Evolutionary conservation across 352 stramenopile genomes (phyloP), one percentile per base, ranked within the genome.

Genomic region (Pythium phragmitis): DNA sequence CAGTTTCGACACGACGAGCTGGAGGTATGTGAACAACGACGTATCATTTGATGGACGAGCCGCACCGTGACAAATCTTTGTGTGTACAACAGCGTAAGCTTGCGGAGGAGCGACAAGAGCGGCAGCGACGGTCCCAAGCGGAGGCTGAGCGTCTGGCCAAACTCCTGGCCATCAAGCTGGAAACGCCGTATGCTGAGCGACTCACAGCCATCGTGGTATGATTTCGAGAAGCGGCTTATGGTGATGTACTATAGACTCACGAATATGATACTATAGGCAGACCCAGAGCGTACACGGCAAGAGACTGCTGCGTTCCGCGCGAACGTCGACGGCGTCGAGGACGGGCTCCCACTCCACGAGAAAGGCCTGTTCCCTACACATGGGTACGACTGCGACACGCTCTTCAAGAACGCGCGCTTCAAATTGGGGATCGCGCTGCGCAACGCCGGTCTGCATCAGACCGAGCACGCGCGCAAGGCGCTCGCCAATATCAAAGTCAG

Each of bases 331-430:
- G 82, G 79, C 26, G 74, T 74, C 8, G 76, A 90, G 28, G 80
- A 91, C 16, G 77, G 60, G 0, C 69, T 87, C 13, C 69, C 76
- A 4, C 65, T 92, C 16, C 74, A 81, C 43, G 84, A 93, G 61
- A 76, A 79, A 9, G 82, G 82, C 3, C 47, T 93, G 4, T 91
- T 91, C 48, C 84, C 82, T 3, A 78, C 74, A 2, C 79, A 93
- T 26, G 84, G 84, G 13, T 93, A 93, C 51, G 84, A 91, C 65
- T 85, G 71, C 42, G 77, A 88, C 21, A 91, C 71, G 41, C 75
- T 93, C 1, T 93, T 93, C 69, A 88, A 87, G 63, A 89, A 91
- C 34, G 84, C 84, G n/a, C 75, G 82, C 6, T 93, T 93, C 60
- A 89, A 89, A 54, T 75, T 93, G 14, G 84, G 84, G 0, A 69